Percentiles rank a stretch among this genome's conserved stretches.
These are phyloP conservation scores for Tolypocladium ovalisporum DNA, from an alignment of 2,329 filamentous ascomycete species.

Conservation along the genomic window DNA sequence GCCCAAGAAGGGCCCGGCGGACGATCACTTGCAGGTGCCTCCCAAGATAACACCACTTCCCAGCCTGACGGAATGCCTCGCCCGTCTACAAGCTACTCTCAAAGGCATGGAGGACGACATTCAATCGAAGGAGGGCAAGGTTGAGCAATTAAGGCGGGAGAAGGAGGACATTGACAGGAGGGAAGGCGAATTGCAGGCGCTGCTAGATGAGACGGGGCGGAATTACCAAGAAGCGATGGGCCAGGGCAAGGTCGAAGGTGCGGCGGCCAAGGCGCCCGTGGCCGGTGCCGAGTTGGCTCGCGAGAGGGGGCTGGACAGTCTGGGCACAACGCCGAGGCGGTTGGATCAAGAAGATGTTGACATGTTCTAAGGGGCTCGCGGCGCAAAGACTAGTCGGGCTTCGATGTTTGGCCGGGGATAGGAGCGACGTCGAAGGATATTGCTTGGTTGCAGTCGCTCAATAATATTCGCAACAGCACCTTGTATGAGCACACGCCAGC, in stretches of 20 bases:
- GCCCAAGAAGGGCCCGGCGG: conserved; percentile 20
- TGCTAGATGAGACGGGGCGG: conserved; percentile 72
- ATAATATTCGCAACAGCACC: no score
- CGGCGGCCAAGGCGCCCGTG: conserved; percentile 3
- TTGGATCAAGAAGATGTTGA: conserved; percentile 12
- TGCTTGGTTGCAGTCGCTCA: no score
- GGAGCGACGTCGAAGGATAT: no score
- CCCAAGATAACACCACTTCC: conserved; percentile 71
- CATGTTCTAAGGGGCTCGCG: conserved; percentile 2
- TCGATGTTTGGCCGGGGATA: no score
- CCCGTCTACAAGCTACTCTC: conserved; percentile 50
- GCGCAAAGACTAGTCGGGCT: no score
- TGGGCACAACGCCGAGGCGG: conserved; percentile 19
- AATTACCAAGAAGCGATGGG: conserved; percentile 38
- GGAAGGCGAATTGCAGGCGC: conserved; percentile 68
- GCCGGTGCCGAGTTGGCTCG: conserved; percentile 12
- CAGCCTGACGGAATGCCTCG: conserved; percentile 55
- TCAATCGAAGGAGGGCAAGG: conserved; percentile 45
- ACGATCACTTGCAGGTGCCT: conserved; percentile 44
- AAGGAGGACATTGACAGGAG: conserved; percentile 55
- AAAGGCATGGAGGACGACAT: conserved; percentile 53
- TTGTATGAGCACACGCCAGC: no score
- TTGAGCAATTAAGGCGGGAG: conserved; percentile 58
- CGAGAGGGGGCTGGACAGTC: conserved; percentile 23
- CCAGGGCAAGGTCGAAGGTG: conserved; percentile 10